Percentiles rank a stretch among this genome's conserved stretches.
phyloP scores from a whole-genome alignment of 768 basidiomycete genomes.

The Coprinopsis marcescibilis region DNA sequence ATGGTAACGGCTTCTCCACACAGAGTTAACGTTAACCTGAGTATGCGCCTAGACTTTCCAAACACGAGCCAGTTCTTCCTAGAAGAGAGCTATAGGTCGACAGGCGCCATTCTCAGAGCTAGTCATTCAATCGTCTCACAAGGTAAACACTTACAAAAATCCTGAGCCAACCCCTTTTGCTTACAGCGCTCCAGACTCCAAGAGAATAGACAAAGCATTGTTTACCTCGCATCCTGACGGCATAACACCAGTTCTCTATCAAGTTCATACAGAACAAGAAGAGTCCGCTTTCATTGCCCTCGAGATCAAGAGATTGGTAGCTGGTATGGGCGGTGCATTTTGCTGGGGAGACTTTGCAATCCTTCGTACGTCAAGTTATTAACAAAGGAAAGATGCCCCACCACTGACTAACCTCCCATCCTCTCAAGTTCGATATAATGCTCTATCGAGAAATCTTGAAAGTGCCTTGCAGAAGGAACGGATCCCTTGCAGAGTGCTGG shows the following conservation, averaged over 20 bases:
- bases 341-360: conserved; percentile 75
- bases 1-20: background rate
- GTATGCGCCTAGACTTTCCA: conserved; percentile 53
- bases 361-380: conserved; percentile 47
- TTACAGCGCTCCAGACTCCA: conserved; percentile 68
- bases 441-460: conserved; percentile 72
- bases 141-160: conserved; percentile 37
- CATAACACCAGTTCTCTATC: conserved; percentile 49
- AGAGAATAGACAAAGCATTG: conserved; percentile 69
- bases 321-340: conserved; percentile 65
- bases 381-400: too few species aligned
- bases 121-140: conserved; percentile 78
- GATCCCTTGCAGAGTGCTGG: conserved; percentile 73
- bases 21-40: background rate
- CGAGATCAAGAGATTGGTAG: conserved; percentile 76
- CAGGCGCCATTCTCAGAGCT: conserved; percentile 63
- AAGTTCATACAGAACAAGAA: conserved; percentile 46
- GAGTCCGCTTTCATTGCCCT: conserved; percentile 70
- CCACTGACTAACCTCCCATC: background rate
- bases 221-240: conserved; percentile 64
- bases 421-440: conserved; percentile 68
- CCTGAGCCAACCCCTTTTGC: background rate
- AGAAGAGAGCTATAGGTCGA: conserved; percentile 86
- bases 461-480: conserved; percentile 67
- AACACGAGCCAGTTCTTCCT: conserved; percentile 63